These are phyloP conservation scores for Spinacia oleracea DNA, from an alignment of 179 eudicot genomes.

Conservation along the genomic window DNA sequence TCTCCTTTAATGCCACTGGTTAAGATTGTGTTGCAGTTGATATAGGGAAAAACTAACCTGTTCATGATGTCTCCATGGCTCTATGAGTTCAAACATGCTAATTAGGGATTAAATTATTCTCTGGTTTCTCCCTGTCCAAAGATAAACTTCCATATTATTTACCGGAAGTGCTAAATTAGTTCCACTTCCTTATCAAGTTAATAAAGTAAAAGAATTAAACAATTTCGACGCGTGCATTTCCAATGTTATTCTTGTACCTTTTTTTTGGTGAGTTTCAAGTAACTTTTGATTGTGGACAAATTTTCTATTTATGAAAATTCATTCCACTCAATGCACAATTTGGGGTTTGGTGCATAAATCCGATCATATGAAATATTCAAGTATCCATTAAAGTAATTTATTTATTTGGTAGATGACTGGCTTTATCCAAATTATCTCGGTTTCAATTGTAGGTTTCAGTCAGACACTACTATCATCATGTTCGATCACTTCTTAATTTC, in stretches of 20 bases:
- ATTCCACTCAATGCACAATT: background rate
- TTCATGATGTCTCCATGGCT: background rate
- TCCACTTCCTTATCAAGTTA: background rate
- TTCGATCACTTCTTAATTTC: background rate
- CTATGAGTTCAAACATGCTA: background rate
- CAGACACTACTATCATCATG: slow-evolving; percentile 8
- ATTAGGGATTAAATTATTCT: background rate
- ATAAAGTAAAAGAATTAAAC: background rate
- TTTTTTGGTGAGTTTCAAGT: background rate
- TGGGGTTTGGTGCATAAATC: no score
- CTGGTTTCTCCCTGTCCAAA: background rate
- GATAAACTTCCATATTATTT: background rate
- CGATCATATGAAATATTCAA: no score
- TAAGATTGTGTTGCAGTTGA: background rate
- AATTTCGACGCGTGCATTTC: background rate
- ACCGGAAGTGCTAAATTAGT: background rate
- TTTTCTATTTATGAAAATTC: background rate
- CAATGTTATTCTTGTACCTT: background rate
- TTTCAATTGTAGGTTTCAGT: background rate
- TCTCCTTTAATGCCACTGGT: background rate
- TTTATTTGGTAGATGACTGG: background rate
- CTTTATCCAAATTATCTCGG: slow-evolving; percentile 3
- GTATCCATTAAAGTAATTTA: background rate
- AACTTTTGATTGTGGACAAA: background rate
- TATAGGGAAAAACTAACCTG: background rate